phyloP scores from a whole-genome alignment of 441 rosid species.

The Lepidium campestre region DNA sequence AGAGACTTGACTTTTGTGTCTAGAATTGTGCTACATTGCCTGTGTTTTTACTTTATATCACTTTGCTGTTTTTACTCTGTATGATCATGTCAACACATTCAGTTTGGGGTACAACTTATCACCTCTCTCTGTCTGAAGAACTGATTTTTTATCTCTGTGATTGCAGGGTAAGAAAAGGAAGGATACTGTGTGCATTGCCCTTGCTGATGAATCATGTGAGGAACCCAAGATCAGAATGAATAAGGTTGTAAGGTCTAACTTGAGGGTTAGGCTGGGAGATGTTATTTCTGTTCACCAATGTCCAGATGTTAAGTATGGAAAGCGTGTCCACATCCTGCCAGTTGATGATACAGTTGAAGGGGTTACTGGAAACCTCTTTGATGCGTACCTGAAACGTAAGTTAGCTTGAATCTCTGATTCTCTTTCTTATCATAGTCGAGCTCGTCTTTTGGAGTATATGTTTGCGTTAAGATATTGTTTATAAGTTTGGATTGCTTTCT shows the following conservation, averaged over 20 bases:
- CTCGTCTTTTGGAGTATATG: neutral
- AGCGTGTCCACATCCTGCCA: slow-evolving; percentile 83
- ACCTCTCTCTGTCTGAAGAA: neutral
- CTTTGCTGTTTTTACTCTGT: neutral
- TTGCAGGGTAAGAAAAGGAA: slow-evolving; percentile 63
- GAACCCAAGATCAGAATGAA: slow-evolving; percentile 89
- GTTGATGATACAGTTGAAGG: slow-evolving; percentile 92
- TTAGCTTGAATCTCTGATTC: slow-evolving; percentile 5
- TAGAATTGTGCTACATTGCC: neutral
- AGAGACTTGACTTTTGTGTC: neutral
- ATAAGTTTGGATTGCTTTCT: neutral
- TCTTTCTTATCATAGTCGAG: neutral
- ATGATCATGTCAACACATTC: neutral
- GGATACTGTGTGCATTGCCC: slow-evolving; percentile 83
- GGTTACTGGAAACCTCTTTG: slow-evolving; percentile 86
- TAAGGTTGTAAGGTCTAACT: slow-evolving; percentile 81
- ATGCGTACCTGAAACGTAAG: slow-evolving; percentile 87
- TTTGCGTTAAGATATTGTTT: neutral
- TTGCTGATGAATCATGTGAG: slow-evolving; percentile 78
- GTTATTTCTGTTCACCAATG: slow-evolving; percentile 88
- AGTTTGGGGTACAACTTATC: neutral
- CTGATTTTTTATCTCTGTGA: neutral
- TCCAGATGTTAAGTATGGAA: slow-evolving; percentile 79
- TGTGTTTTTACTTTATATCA: neutral
- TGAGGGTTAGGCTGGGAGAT: slow-evolving; percentile 94